phyloP scores from a whole-genome alignment of 1,139 yeast genomes.

The Fermentozyma sake region DNA sequence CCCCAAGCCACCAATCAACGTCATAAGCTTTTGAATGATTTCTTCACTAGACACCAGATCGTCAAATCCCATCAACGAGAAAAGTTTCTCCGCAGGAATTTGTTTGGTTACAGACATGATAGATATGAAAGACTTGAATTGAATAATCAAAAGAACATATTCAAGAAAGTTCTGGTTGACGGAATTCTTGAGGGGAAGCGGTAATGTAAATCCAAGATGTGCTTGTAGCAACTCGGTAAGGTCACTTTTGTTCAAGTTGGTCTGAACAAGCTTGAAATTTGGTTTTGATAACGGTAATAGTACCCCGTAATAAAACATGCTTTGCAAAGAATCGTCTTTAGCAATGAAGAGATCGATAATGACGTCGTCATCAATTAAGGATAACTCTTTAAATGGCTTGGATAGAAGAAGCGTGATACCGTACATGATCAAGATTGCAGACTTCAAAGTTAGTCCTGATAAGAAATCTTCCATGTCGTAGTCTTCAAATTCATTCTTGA shows the following conservation, averaged over 20 bases:
- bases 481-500: no score
- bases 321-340: constrained; percentile 13
- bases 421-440: constrained; percentile 22
- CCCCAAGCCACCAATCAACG: constrained; percentile 21
- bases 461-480: no score
- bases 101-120: constrained; percentile 21
- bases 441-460: constrained; percentile 14
- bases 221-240: constrained; percentile 11
- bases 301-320: constrained; percentile 13
- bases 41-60: constrained; percentile 7
- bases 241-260: constrained; percentile 6
- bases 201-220: constrained; percentile 20
- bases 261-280: constrained; percentile 3
- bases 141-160: constrained; percentile 22
- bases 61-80: constrained; percentile 24
- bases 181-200: constrained; percentile 12
- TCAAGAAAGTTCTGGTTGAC: constrained; percentile 14
- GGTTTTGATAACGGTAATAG: constrained; percentile 13
- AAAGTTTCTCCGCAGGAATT: constrained; percentile 19
- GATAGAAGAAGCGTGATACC: constrained; percentile 22
- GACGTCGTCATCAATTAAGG: constrained; percentile 16
- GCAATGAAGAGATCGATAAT: constrained; percentile 17
- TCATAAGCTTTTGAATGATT: constrained; percentile 17
- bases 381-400: constrained; percentile 27
- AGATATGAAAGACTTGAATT: constrained; percentile 26